A percentile compares a stretch with the other conserved stretches of the same genome.
Evolutionary conservation across 306 rosid species (phyloP).

Genomic region (Abrus pulchellus): DNA sequence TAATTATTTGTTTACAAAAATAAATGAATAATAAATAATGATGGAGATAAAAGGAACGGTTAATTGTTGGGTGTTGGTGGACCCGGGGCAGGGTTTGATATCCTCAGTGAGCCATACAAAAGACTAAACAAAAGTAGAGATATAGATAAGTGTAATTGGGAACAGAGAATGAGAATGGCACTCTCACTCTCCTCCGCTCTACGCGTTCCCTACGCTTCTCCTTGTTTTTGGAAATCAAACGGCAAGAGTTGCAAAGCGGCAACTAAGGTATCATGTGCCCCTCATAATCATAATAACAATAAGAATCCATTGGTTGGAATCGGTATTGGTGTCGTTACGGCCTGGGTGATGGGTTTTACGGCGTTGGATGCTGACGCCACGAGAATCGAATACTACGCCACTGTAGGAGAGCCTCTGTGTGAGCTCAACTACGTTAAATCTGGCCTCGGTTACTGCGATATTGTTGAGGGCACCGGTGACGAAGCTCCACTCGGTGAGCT

Average conservation of each 20-base stretch:
- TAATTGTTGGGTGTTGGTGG: conserved; percentile 35
- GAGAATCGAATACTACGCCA: conserved; percentile 90
- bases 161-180: conserved; percentile 76
- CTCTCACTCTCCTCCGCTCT: conserved; percentile 54
- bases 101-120: conserved; percentile 50
- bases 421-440: conserved; percentile 75
- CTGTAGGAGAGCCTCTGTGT: conserved; percentile 83
- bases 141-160: conserved; percentile 37
- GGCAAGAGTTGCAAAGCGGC: conserved; percentile 8
- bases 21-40: not conserved
- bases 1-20: not conserved
- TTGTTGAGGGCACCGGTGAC: conserved; percentile 66
- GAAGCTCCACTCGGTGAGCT: conserved; percentile 88
- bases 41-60: not conserved
- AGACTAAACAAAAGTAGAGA: not conserved
- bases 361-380: conserved; percentile 87
- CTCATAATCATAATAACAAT: conserved; percentile 32
- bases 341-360: conserved; percentile 67
- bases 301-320: conserved; percentile 59
- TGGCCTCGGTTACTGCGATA: conserved; percentile 90
- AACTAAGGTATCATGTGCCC: conserved; percentile 42
- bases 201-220: conserved; percentile 45
- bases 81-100: conserved; percentile 47
- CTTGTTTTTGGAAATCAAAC: conserved; percentile 46
- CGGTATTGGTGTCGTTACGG: conserved; percentile 69